Conservation (phyloP, 768 basidiomycete genomes). For the Suillus lakei region DNA sequence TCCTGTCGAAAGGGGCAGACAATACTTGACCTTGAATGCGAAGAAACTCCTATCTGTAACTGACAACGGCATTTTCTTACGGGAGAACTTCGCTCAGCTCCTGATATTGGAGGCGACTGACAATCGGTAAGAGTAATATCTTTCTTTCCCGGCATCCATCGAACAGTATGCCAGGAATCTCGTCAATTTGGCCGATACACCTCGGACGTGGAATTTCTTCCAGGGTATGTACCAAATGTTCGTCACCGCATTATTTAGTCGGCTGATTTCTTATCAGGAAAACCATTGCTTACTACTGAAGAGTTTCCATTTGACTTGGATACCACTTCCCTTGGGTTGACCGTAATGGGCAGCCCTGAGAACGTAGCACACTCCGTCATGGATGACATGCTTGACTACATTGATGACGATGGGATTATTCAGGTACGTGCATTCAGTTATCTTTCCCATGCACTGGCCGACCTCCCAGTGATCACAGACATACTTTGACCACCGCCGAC, state of each 20-base stretch:
- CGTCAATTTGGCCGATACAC: conserved; percentile 45
- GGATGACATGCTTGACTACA: conserved; percentile 60
- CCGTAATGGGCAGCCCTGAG: conserved; percentile 40
- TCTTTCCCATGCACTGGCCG: background rate
- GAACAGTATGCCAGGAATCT: conserved; percentile 38
- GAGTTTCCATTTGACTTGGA: conserved; percentile 60
- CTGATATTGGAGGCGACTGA: conserved; percentile 58
- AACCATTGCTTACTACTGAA: conserved; percentile 49
- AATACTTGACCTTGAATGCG: conserved; percentile 47
- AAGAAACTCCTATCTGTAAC: conserved; percentile 50
- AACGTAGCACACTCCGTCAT: conserved; percentile 47
- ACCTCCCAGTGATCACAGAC: conserved; percentile 39
- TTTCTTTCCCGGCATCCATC: conserved; percentile 6
- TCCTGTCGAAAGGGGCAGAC: conserved; percentile 46
- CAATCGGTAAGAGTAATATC: conserved; percentile 39
- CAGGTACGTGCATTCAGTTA: conserved; percentile 36
- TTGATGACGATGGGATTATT: conserved; percentile 55
- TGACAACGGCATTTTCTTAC: conserved; percentile 40
- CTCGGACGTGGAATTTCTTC: conserved; percentile 60
- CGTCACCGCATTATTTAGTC: background rate
- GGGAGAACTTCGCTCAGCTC: conserved; percentile 64
- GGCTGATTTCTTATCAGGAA: conserved; percentile 28
- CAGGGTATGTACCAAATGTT: conserved; percentile 35
- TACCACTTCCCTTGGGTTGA: conserved; percentile 59
- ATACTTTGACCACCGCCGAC: conserved; percentile 55